Percentiles rank a stretch among this genome's conserved stretches.
phyloP scores from a whole-genome alignment of 2,329 filamentous ascomycete species.

The Fusarium mangiferae region DNA sequence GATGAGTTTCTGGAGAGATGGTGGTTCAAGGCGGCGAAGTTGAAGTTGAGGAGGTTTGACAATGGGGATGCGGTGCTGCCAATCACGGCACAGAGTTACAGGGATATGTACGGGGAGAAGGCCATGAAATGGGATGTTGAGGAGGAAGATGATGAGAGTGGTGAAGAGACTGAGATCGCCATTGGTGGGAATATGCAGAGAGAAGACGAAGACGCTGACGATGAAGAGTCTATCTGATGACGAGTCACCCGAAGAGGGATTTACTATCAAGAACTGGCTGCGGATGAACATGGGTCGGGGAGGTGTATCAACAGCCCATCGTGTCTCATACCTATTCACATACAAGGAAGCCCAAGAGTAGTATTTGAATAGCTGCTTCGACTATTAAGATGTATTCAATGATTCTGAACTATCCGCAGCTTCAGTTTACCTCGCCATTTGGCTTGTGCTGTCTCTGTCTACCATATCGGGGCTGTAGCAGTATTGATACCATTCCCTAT shows the following conservation, averaged over 20 bases:
- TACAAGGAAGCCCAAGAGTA: background rate
- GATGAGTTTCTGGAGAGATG: slow-evolving; percentile 40
- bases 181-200: background rate
- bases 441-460: too few relatives aligned
- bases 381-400: too few relatives aligned
- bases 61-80: slow-evolving; percentile 32
- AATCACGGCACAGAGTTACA: slow-evolving; percentile 2
- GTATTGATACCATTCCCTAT: slow-evolving; percentile 47
- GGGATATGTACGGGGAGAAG: background rate
- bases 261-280: background rate
- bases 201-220: background rate
- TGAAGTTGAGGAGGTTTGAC: slow-evolving; percentile 36
- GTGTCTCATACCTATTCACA: too few relatives aligned
- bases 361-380: too few relatives aligned
- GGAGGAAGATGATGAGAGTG: background rate
- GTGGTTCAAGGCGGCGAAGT: slow-evolving; percentile 29
- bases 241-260: background rate
- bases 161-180: background rate
- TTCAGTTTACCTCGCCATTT: too few relatives aligned
- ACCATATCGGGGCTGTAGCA: background rate
- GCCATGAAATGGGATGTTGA: slow-evolving; percentile 5
- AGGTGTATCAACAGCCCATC: background rate
- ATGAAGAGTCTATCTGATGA: background rate
- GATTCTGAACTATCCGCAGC: background rate
- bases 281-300: background rate